Evolutionary conservation across 2,329 filamentous ascomycete genomes (phyloP).

Genomic region (Sporothrix protearum): DNA sequence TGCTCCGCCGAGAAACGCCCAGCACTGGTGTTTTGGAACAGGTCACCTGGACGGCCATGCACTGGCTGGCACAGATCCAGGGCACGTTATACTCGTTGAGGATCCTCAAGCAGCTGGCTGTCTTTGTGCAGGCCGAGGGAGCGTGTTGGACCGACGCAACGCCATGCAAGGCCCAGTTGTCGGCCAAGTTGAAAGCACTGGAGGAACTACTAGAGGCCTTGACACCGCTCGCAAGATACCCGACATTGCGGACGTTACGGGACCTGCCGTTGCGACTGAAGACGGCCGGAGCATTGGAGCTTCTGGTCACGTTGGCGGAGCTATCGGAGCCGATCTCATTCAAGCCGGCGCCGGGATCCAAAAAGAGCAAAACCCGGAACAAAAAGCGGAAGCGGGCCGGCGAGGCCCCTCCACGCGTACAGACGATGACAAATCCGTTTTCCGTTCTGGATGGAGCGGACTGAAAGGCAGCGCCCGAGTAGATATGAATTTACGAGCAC

Average conservation of each 20-base stretch:
- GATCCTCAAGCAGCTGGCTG: constrained; percentile 50
- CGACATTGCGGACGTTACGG: constrained; percentile 21
- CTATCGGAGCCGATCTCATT: constrained; percentile 23
- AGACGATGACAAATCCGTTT: constrained; percentile 24
- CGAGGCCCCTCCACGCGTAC: background rate
- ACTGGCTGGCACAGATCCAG: constrained; percentile 59
- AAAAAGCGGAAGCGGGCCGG: constrained; percentile 23
- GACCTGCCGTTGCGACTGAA: constrained; percentile 24
- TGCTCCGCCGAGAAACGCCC: constrained; percentile 33
- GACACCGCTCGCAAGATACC: constrained; percentile 24
- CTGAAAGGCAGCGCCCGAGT: background rate
- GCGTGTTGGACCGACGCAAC: background rate
- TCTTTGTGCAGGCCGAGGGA: constrained; percentile 30
- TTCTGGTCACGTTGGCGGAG: constrained; percentile 20
- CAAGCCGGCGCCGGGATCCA: background rate
- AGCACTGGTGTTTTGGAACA: constrained; percentile 34
- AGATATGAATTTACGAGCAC: background rate
- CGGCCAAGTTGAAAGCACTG: background rate
- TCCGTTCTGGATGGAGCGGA: constrained; percentile 12
- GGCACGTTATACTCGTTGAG: constrained; percentile 60
- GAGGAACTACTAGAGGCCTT: background rate
- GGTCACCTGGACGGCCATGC: constrained; percentile 56
- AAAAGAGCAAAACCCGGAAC: constrained; percentile 11
- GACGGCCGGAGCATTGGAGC: constrained; percentile 10
- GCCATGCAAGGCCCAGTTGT: background rate